phyloP scores from a whole-genome alignment of 1,139 yeast genomes.

The Hemisphaericaspora xylofermentans region DNA sequence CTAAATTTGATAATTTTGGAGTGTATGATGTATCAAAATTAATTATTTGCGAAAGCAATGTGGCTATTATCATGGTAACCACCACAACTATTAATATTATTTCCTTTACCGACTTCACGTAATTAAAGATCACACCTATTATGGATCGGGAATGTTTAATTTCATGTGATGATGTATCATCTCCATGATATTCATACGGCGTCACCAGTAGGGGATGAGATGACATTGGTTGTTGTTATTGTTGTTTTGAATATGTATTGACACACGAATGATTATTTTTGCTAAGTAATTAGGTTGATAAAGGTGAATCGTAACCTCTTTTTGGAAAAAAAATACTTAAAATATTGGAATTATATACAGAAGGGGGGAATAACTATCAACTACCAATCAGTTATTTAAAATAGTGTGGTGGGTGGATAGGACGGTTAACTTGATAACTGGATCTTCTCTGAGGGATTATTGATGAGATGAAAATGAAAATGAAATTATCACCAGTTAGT shows the following conservation, averaged over 20 bases:
- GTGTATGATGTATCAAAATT: constrained; percentile 15
- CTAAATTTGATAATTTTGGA: constrained; percentile 24
- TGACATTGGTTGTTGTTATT: constrained; percentile 3
- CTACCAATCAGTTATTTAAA: too few species aligned
- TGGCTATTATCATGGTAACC: constrained; percentile 8
- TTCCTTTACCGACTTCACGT: background rate
- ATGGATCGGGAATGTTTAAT: background rate
- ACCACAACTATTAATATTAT: constrained; percentile 4
- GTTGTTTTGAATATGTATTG: background rate
- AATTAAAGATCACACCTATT: background rate
- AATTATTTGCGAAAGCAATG: constrained; percentile 3
- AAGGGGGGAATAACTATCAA: too few species aligned
- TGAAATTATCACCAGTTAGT: too few species aligned
- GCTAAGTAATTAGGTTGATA: too few species aligned
- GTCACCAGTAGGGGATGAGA: constrained; percentile 15
- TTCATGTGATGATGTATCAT: constrained; percentile 7
- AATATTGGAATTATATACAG: too few species aligned
- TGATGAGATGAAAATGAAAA: too few species aligned
- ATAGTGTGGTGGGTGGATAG: too few species aligned
- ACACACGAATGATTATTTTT: too few species aligned
- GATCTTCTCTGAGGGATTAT: too few species aligned
- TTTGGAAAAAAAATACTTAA: too few species aligned
- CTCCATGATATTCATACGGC: constrained; percentile 15
- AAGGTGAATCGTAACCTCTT: too few species aligned
- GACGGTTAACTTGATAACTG: too few species aligned